These are phyloP conservation scores for Xylaria longipes DNA, from an alignment of 495 filamentous ascomycete species.

Conservation along the genomic window DNA sequence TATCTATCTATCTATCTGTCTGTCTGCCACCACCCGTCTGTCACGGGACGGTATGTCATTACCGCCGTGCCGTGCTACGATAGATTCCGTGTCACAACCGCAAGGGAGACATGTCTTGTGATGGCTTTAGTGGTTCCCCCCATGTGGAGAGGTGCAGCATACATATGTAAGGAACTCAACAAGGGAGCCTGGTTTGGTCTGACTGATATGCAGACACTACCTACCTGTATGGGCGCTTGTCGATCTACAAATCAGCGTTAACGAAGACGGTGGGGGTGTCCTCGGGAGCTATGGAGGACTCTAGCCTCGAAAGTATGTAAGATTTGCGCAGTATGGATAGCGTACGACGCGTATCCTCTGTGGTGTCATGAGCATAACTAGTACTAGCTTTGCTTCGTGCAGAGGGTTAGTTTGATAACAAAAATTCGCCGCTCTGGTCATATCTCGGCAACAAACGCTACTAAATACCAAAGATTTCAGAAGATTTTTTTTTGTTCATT, in stretches of 20 bases:
- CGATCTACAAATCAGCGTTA: neutral
- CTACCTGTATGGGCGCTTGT: neutral
- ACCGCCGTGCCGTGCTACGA: neutral
- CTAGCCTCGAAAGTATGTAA: too few relatives aligned
- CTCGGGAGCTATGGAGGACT: neutral
- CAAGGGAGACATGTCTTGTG: neutral
- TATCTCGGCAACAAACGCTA: neutral
- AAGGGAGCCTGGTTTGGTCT: neutral
- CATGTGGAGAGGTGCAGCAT: neutral
- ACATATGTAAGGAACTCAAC: neutral
- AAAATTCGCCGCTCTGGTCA: neutral
- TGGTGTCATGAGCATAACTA: neutral
- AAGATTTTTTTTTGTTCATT: slow-evolving; percentile 25
- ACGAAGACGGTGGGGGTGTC: neutral
- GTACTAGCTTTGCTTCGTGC: neutral
- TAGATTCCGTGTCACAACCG: neutral
- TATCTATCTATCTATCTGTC: too few relatives aligned
- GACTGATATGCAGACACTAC: neutral
- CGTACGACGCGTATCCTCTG: neutral
- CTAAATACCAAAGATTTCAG: neutral
- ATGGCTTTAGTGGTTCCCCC: neutral
- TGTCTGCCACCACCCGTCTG: neutral
- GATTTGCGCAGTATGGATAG: neutral
- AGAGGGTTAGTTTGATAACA: neutral
- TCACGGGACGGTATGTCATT: neutral